A percentile compares a stretch with the other conserved stretches of the same genome.
These are phyloP conservation scores for Hericium alpestre DNA, from an alignment of 768 basidiomycete genomes.

Conservation along the genomic window DNA sequence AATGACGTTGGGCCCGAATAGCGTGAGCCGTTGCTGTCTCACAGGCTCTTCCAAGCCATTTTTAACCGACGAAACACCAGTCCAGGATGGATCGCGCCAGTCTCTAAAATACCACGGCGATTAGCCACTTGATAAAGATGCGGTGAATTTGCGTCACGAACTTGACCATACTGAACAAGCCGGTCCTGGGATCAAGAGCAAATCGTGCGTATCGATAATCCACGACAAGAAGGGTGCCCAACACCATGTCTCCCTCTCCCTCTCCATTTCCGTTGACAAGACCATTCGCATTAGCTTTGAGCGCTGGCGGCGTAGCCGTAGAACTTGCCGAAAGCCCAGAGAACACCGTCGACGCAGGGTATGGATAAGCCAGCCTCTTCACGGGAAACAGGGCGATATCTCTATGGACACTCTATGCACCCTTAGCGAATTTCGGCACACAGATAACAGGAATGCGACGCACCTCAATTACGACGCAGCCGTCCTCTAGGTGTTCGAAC, in stretches of 20 bases:
- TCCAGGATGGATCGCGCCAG: conserved; percentile 82
- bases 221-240: conserved; percentile 52
- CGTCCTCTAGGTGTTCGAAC: conserved; percentile 59
- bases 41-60: conserved; percentile 46
- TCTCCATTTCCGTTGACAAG: conserved; percentile 21
- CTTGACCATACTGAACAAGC: conserved; percentile 76
- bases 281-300: conserved; percentile 8
- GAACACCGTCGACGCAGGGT: conserved; percentile 75
- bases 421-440: conserved; percentile 16
- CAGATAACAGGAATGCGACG: conserved; percentile 17
- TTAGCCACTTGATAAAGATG: background rate
- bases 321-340: conserved; percentile 20
- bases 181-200: conserved; percentile 73
- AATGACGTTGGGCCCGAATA: conserved; percentile 83
- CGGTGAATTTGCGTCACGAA: conserved; percentile 22
- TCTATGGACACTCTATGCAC: conserved; percentile 65
- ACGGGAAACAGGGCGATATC: conserved; percentile 73
- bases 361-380: conserved; percentile 58
- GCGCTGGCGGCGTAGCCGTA: conserved; percentile 8
- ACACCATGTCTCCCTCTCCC: conserved; percentile 21
- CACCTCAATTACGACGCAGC: conserved; percentile 87
- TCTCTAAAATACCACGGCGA: conserved; percentile 39
- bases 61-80: conserved; percentile 47
- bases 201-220: conserved; percentile 93
- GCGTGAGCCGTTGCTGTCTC: conserved; percentile 50